Evolutionary conservation across 1,284 basidiomycete species (phyloP), one percentile per base, ranked within the genome.

Genomic region (Irpex sp.): DNA sequence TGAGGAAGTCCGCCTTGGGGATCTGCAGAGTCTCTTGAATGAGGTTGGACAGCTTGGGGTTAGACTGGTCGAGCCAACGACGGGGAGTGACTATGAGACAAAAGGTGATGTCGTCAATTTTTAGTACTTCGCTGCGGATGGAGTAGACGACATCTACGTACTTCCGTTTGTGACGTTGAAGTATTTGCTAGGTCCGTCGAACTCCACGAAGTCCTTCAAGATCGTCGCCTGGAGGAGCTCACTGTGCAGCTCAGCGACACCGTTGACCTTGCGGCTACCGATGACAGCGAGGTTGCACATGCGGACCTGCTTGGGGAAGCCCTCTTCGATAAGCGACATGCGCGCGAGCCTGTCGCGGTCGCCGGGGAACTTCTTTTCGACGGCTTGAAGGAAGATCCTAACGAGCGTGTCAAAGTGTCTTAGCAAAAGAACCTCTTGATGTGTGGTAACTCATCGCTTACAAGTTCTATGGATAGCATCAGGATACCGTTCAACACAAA

Each of bases 251-350:
- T 95, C 95, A n/a, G 95, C 95, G 21, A 97, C 95, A 73, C 95
- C 95, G 71, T 97, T 97, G 70, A 96, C 90, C 75, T 92, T 95
- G 72, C 91, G 80, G 79, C 91, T 86, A 65, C 88, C 90, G 61
- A 92, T 87, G 71, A 85, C 88, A 8, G 91, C 91, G 33, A 94
- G 77, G 75, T 89, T 88, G 7, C 94, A 93, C 94, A 96, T 97
- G 68, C 94, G 86, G 62, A 97, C 84, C 70, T 92, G 86, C 76
- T 95, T 88, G 17, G 92, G 92, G 65, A 83, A 76, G 17, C 92
- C 90, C 85, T 95, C 93, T 92, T 97, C 92, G 68, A 97, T 95
- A 70, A 97, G 80, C 2, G 89, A 93, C 93, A 97, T 95, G 62
- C 94, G 83, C 31, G 81, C 81, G 55, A 97, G 80, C 64, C 86